Evolutionary conservation across 768 basidiomycete species (phyloP), one percentile per base, ranked within the genome.

Genomic region (Serendipita sp.): DNA sequence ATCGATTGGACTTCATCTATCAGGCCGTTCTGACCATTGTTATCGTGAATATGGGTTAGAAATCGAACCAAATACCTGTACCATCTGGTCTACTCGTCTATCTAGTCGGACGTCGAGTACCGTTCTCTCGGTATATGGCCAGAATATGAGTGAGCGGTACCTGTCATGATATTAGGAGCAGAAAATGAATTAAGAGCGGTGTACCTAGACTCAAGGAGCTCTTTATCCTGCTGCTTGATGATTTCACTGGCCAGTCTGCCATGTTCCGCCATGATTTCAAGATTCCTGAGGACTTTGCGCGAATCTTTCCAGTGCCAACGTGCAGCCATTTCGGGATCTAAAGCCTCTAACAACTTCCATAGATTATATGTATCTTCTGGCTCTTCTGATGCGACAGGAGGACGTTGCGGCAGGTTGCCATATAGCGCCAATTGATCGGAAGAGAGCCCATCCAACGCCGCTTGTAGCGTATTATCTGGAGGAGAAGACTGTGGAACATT

Each of bases 261-360:
- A 0, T 80, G 81, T 65, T 90, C 84, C 74, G 83, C 85, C 65
- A 92, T 83, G 34, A 96, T 83, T 47, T 81, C 78, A 5, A 99
- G 73, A 68, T 81, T 89, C 44, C 93, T 80, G 10, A 89, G 73
- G 3, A 97, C 89, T 74, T 97, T 99, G 36, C 95, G 79, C 0
- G 91, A 86, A 69, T 99, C 96, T 68, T 79, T 81, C 95, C 95
- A 98, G 72, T 99, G 96, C 95, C 95, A 98, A 67, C 93, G 78
- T 35, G 78, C 78, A 0, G 88, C 90, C 51, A 91, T 83, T 0
- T 71, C 68, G 0, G 84, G 84, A 70, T 98, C 96, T 3, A 98
- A 78, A 2, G 75, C 71, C 7, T 75, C 73, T 18, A 99, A 76
- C 11, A 97, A 76, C 8, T 72, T 75, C 70, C 92, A 81, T 16